These are phyloP conservation scores for Saccharomycopsis fodiens DNA, from an alignment of 805 yeast species.

Conservation along the genomic window DNA sequence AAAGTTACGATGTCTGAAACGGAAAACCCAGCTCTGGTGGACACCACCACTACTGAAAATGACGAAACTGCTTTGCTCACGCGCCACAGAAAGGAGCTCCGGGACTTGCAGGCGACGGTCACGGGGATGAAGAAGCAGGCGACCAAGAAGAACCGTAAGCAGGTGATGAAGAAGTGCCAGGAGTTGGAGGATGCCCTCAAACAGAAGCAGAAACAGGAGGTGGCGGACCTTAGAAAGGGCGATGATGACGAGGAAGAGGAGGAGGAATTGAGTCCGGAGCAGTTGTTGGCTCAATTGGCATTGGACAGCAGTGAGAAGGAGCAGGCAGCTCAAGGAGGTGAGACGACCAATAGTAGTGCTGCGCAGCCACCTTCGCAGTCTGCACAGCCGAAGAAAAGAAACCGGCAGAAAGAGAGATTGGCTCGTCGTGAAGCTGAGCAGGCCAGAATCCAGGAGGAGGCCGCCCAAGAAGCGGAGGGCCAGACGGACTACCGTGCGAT, in stretches of 20 bases:
- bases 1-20: no score
- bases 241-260: constrained; percentile 27
- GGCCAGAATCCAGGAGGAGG: constrained; percentile 55
- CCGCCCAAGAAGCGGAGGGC: constrained; percentile 57
- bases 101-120: constrained; percentile 56
- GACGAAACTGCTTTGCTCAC: no score
- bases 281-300: constrained; percentile 52
- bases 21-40: no score
- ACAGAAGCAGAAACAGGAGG: constrained; percentile 47
- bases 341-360: constrained; percentile 13
- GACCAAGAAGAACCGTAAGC: constrained; percentile 68
- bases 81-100: constrained; percentile 61
- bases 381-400: constrained; percentile 43
- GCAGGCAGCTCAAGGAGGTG: no score
- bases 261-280: constrained; percentile 56
- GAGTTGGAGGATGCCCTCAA: constrained; percentile 52
- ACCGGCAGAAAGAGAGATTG: constrained; percentile 77
- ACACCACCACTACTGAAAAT: no score
- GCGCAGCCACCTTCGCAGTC: constrained; percentile 12
- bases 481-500: constrained; percentile 63
- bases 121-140: constrained; percentile 82
- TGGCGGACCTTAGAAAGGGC: constrained; percentile 25
- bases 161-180: constrained; percentile 50
- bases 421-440: constrained; percentile 70
- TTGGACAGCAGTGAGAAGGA: constrained; percentile 29